Percentiles rank a stretch among this genome's conserved stretches.
phyloP scores from a whole-genome alignment of 306 rosid genomes.

The Quercus bicolor region DNA sequence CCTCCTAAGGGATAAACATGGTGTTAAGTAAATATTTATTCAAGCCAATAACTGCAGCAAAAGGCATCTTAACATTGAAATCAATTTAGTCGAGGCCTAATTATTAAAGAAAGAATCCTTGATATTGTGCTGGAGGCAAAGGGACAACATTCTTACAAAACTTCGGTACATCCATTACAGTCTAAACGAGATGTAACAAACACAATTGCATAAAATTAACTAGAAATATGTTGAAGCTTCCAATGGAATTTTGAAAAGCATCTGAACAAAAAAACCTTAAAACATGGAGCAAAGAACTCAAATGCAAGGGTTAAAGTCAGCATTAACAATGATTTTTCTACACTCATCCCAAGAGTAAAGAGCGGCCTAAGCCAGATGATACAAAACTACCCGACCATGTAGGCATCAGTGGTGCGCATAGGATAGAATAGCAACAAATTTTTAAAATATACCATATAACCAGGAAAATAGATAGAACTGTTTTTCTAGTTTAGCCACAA shows the following conservation, averaged over 20 bases:
- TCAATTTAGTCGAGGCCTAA: conserved; percentile 8
- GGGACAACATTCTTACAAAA: background rate
- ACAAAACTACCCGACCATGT: background rate
- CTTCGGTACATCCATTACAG: background rate
- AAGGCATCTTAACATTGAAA: conserved; percentile 10
- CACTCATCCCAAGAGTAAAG: background rate
- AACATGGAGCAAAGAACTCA: background rate
- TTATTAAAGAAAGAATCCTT: background rate
- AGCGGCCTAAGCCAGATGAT: background rate
- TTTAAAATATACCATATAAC: background rate
- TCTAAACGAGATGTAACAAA: background rate
- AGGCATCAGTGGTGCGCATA: background rate
- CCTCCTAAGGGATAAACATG: too few species aligned
- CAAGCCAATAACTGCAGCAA: conserved; percentile 18
- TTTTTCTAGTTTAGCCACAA: background rate
- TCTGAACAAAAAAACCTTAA: background rate
- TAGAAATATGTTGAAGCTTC: background rate
- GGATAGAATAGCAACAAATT: background rate
- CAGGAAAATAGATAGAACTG: background rate
- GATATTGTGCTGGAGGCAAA: background rate
- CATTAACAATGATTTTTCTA: background rate
- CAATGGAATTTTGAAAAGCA: too few species aligned
- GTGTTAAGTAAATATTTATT: background rate
- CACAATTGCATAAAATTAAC: background rate
- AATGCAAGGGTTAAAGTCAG: background rate